These are phyloP conservation scores for Vinca minor DNA, from an alignment of 257 asterid species.

Conservation along the genomic window DNA sequence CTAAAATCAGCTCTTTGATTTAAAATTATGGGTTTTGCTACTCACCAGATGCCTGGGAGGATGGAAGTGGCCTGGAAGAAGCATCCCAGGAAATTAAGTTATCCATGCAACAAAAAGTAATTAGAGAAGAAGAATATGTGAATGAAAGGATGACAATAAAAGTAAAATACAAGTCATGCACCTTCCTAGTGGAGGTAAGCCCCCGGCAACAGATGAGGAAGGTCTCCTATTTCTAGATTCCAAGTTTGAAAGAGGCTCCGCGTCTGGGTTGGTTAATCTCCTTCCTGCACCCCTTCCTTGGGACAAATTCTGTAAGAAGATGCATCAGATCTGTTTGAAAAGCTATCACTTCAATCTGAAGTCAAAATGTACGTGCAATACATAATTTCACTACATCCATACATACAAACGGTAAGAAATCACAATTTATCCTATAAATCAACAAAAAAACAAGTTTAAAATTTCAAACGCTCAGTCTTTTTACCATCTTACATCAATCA, in stretches of 20 bases:
- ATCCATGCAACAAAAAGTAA: not conserved
- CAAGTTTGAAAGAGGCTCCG: conserved; percentile 48
- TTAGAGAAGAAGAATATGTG: conserved; percentile 6
- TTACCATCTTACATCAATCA: not conserved
- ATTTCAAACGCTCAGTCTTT: not conserved
- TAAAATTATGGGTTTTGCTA: conserved; percentile 13
- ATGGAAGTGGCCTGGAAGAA: conserved; percentile 65
- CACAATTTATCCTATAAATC: not conserved
- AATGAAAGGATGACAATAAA: too few relatives aligned
- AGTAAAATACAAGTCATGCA: conserved; percentile 21
- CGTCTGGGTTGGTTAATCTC: conserved; percentile 50
- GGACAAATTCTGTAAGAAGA: conserved; percentile 64
- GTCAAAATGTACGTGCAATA: not conserved
- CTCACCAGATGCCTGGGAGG: conserved; percentile 76
- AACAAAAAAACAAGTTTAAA: not conserved
- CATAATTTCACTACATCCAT: not conserved
- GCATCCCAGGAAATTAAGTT: conserved; percentile 20
- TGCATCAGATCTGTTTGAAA: conserved; percentile 8
- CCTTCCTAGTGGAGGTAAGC: conserved; percentile 96
- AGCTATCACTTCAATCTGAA: not conserved
- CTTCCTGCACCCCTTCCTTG: conserved; percentile 76
- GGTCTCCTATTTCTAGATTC: conserved; percentile 71
- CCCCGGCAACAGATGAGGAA: conserved; percentile 83
- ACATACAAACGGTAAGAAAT: not conserved
- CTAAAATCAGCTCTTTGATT: not conserved